phyloP scores from a whole-genome alignment of 2,329 filamentous ascomycete species.

The Aspergillus sp. region DNA sequence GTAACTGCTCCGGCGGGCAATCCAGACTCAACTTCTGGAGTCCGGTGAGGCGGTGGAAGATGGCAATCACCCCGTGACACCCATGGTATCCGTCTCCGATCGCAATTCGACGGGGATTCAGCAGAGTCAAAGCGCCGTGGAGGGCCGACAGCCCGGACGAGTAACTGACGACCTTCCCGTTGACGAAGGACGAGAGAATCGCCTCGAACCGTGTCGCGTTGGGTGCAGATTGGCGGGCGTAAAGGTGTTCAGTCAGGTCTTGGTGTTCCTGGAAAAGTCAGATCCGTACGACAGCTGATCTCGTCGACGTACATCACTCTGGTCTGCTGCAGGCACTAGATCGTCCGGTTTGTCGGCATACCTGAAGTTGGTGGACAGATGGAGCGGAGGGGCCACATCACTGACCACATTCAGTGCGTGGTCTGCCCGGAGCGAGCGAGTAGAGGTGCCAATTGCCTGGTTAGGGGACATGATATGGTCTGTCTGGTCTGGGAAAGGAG shows the following conservation, averaged over 20 bases:
- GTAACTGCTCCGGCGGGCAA: conserved; percentile 54
- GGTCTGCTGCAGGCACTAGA: conserved; percentile 44
- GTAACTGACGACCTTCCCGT: conserved; percentile 61
- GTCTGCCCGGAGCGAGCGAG: conserved; percentile 63
- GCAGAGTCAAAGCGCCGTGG: conserved; percentile 69
- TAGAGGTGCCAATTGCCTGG: conserved; percentile 2
- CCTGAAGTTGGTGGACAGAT: conserved; percentile 83
- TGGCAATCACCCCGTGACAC: conserved; percentile 71
- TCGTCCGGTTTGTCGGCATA: conserved; percentile 62
- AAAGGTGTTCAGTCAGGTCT: conserved; percentile 51
- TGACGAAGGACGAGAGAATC: conserved; percentile 64
- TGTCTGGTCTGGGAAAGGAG: conserved; percentile 1
- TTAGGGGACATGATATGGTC: conserved; percentile 5
- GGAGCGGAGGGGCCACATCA: conserved; percentile 79
- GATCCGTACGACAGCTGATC: not conserved
- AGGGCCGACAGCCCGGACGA: conserved; percentile 76
- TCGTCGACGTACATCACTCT: too few species aligned
- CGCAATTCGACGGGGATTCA: conserved; percentile 73
- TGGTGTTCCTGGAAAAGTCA: conserved; percentile 8
- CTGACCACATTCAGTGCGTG: conserved; percentile 62
- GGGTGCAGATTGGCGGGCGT: conserved; percentile 71
- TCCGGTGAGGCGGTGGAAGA: conserved; percentile 67
- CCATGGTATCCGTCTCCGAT: conserved; percentile 86
- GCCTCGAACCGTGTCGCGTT: conserved; percentile 80
- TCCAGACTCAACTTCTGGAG: conserved; percentile 64